Conservation (phyloP, 768 basidiomycete genomes). For the Amyloporia xantha region DNA sequence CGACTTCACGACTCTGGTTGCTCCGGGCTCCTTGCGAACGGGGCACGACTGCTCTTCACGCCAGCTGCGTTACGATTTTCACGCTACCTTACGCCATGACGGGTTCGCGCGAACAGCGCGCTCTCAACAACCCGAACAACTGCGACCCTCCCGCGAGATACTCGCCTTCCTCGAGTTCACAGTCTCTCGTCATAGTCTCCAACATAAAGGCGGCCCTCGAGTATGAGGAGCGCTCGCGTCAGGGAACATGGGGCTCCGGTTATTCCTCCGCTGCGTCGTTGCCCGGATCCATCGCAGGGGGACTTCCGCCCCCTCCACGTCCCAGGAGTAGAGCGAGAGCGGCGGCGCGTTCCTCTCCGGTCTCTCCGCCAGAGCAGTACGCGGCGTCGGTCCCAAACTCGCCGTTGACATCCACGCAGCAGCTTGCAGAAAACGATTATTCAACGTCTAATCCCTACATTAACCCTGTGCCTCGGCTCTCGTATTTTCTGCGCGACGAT, state of each 20-base stretch:
- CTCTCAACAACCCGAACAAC: not conserved
- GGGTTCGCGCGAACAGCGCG: not conserved
- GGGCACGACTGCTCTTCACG: not conserved
- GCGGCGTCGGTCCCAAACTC: conserved; percentile 8
- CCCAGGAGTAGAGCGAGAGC: conserved; percentile 15
- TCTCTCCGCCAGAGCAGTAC: conserved; percentile 6
- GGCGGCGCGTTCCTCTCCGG: conserved; percentile 9
- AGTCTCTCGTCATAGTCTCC: conserved; percentile 16
- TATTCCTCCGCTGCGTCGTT: not conserved
- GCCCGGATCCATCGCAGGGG: conserved; percentile 4
- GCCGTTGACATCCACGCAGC: conserved; percentile 5
- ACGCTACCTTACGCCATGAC: not conserved
- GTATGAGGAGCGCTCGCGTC: conserved; percentile 16
- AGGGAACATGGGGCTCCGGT: not conserved
- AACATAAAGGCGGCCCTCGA: conserved; percentile 20
- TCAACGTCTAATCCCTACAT: conserved; percentile 28
- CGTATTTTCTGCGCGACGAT: conserved; percentile 14
- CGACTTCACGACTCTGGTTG: too few species aligned
- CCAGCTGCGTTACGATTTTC: not conserved
- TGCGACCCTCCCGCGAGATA: not conserved
- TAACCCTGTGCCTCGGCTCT: conserved; percentile 29
- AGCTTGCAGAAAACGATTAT: conserved; percentile 3
- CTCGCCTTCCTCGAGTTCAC: conserved; percentile 1
- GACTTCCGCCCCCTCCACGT: conserved; percentile 19
- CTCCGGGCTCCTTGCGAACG: not conserved